These are phyloP conservation scores for Penicillium expansum DNA, from an alignment of 2,329 filamentous ascomycete species.

Conservation along the genomic window DNA sequence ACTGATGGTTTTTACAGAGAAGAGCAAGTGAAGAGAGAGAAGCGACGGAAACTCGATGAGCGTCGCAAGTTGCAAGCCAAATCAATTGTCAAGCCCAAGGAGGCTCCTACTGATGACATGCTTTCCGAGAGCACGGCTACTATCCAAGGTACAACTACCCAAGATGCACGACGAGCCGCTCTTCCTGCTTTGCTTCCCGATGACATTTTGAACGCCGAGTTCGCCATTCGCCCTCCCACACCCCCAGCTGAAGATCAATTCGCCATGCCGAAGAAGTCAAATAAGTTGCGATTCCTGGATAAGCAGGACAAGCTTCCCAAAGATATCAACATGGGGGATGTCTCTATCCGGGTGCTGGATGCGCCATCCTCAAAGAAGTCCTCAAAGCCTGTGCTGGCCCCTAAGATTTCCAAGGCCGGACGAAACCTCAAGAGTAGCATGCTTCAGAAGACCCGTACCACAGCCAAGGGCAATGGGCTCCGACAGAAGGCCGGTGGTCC, in stretches of 20 bases:
- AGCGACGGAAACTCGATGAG: slow-evolving; percentile 41
- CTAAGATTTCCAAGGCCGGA: slow-evolving; percentile 45
- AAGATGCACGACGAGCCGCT: slow-evolving; percentile 36
- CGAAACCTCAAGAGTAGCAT: slow-evolving; percentile 40
- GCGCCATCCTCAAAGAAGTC: slow-evolving; percentile 35
- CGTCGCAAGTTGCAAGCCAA: slow-evolving; percentile 41
- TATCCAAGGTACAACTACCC: slow-evolving; percentile 38
- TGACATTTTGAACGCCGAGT: slow-evolving; percentile 50
- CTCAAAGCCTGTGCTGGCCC: slow-evolving; percentile 41
- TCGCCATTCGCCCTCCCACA: slow-evolving; percentile 45
- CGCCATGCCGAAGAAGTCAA: slow-evolving; percentile 33
- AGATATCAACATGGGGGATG: slow-evolving; percentile 49
- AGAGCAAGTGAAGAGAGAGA: slow-evolving; percentile 40
- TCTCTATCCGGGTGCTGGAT: slow-evolving; percentile 51
- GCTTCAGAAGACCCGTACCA: slow-evolving; percentile 38
- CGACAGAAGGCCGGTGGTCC: slow-evolving; percentile 37
- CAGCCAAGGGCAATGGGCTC: slow-evolving; percentile 34
- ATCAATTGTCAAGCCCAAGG: slow-evolving; percentile 29
- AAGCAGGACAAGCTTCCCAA: slow-evolving; percentile 49
- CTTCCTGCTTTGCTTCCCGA: slow-evolving; percentile 53
- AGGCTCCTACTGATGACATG: slow-evolving; percentile 32
- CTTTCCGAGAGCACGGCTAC: slow-evolving; percentile 44
- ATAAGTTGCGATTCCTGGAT: slow-evolving; percentile 51
- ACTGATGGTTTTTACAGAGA: slow-evolving; percentile 33
- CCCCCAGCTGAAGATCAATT: slow-evolving; percentile 39